Evolutionary conservation across 2,329 filamentous ascomycete species (phyloP).

Genomic region (Pseudocercospora macadamiae): DNA sequence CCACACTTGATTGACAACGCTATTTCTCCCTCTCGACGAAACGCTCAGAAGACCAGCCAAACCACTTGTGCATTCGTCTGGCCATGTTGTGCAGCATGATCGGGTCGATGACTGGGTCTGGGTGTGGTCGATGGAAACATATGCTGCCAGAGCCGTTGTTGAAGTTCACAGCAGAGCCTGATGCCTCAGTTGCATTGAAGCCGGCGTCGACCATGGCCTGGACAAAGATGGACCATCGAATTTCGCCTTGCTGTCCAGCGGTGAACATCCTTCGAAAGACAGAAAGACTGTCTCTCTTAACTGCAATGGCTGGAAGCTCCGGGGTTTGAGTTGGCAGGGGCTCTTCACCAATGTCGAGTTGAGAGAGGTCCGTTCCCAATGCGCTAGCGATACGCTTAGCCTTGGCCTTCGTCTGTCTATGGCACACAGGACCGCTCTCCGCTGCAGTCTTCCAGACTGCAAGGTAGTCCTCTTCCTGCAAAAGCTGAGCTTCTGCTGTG

Average conservation of each 20-base stretch:
- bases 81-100: conserved; percentile 20
- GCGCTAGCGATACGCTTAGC: not conserved
- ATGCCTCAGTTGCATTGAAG: conserved; percentile 1
- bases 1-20: no score
- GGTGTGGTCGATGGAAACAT: conserved; percentile 20
- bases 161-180: conserved; percentile 13
- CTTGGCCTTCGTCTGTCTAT: conserved; percentile 8
- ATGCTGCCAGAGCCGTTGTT: conserved; percentile 5
- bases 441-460: not conserved
- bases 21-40: conserved; percentile 14
- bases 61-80: conserved; percentile 15
- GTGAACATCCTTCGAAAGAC: conserved; percentile 9
- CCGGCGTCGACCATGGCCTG: conserved; percentile 15
- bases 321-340: no score
- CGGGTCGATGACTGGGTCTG: conserved; percentile 12
- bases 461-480: not conserved
- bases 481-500: not conserved
- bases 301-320: not conserved
- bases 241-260: not conserved
- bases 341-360: no score
- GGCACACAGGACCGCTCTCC: not conserved
- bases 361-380: no score
- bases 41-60: conserved; percentile 16
- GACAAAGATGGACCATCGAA: conserved; percentile 17
- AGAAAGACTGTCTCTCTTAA: conserved; percentile 4